Percentiles rank a stretch among this genome's conserved stretches.
These are phyloP conservation scores for Mycocentrospora acerina DNA, from an alignment of 2,329 filamentous ascomycete species.

Conservation along the genomic window DNA sequence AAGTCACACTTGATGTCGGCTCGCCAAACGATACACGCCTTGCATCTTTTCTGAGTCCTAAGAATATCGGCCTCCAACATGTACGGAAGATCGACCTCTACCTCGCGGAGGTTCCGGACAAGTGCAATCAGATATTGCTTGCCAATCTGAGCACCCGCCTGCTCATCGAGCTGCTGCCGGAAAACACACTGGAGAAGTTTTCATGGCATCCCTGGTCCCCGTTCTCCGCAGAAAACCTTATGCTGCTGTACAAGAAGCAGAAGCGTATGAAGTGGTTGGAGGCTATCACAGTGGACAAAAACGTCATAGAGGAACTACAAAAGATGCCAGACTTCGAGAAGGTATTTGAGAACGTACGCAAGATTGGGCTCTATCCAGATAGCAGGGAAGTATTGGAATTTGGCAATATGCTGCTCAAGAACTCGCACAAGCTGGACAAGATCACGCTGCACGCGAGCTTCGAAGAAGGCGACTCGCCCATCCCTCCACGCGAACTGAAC, in stretches of 20 bases:
- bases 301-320: constrained; percentile 46
- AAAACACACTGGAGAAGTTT: constrained; percentile 52
- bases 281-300: constrained; percentile 48
- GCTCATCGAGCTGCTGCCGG: constrained; percentile 52
- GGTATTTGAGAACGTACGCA: constrained; percentile 45
- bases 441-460: constrained; percentile 52
- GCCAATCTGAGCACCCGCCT: constrained; percentile 52
- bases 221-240: constrained; percentile 51
- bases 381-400: constrained; percentile 47
- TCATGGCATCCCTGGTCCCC: constrained; percentile 54
- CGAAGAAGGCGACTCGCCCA: constrained; percentile 37
- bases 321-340: constrained; percentile 44
- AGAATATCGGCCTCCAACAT: constrained; percentile 51
- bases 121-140: constrained; percentile 48
- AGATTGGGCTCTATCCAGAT: constrained; percentile 52
- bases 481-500: constrained; percentile 46
- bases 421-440: constrained; percentile 46
- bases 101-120: constrained; percentile 47
- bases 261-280: constrained; percentile 52
- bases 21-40: constrained; percentile 47
- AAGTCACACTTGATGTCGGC: constrained; percentile 51
- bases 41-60: constrained; percentile 48
- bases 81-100: constrained; percentile 51
- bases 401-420: constrained; percentile 47
- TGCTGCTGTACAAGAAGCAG: constrained; percentile 52